Base-by-base conservation (phyloP, 1,139 yeast species). In the Yamadazyma atmosphaerica region DNA sequence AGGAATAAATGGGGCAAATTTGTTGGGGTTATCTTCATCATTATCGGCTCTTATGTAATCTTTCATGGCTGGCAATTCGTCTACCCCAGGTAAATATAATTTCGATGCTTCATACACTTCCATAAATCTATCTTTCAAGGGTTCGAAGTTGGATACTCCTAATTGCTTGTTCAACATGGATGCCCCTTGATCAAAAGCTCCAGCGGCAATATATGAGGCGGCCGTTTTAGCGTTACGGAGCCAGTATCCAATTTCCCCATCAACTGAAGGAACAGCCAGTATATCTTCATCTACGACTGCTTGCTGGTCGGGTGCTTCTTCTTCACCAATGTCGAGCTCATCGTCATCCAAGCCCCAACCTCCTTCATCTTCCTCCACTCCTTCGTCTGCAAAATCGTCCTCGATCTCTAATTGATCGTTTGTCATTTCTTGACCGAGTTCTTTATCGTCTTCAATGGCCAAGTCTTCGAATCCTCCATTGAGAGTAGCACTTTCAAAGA, bases 151-250 rank as follows among this genome's bases (percentile, higher is more conserved):
- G 28, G 79, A 81, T 38, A 87, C 78, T 50, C 98, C 98, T 38
- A 85, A 74, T 64, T 94, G 98, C 55, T 94, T 85, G 65, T 85
- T 80, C 55, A 94, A 76, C 56, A 94, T 77, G 51, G 88, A 92
- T 27, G 97, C 94, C 33, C 98, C 98, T 45, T 92, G 87, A 48
- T 90, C 98, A 60, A 90, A 89, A 4, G 95, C 87, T 51, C 99
- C 99, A 2, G 97, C 90, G 1, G 98, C 97, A 55, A 86, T 89
- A 53, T 88, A 88, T 27, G 87, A 89, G 27, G 96, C 98, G 4
- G 98, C 89, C 37, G 92, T 77, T 46, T 85, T 86, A 12, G 97
- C 87, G 63, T 86, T 87, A 49, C 92, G 84, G 30, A 86, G 77
- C 98, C 99, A 94, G 48, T 67, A 64, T 4, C 84, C 84, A 29